Percentiles rank a stretch among this genome's conserved stretches.
Evolutionary conservation across 129 eudicot genomes (phyloP).

Genomic region (Flaveria ramosissima): DNA sequence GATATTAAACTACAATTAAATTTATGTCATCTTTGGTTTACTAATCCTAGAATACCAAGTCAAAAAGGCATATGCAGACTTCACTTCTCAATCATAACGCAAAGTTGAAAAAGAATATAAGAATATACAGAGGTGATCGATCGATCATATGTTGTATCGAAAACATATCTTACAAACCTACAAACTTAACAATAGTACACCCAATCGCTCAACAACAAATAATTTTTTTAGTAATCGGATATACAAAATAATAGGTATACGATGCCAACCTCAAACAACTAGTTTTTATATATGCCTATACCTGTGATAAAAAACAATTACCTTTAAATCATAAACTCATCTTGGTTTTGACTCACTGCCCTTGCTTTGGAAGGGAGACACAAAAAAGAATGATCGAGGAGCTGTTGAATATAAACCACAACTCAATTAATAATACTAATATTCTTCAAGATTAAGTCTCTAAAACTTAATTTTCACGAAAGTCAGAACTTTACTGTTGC

Average conservation of each 20-base stretch:
- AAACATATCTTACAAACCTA: not conserved
- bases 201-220: slow-evolving; percentile 3
- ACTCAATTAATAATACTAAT: not conserved
- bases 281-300: not conserved
- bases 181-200: not conserved
- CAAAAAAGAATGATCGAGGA: slow-evolving; percentile 82
- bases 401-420: slow-evolving; percentile 44
- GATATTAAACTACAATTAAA: not conserved
- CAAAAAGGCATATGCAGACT: slow-evolving; percentile 16
- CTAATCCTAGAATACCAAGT: too few species aligned
- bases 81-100: slow-evolving; percentile 8
- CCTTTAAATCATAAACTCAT: slow-evolving; percentile 28
- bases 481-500: too few species aligned
- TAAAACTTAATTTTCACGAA: not conserved
- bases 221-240: slow-evolving; percentile 1
- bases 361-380: slow-evolving; percentile 78
- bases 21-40: too few species aligned
- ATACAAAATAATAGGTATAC: not conserved
- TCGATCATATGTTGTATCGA: not conserved
- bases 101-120: not conserved
- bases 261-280: slow-evolving; percentile 10
- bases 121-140: not conserved
- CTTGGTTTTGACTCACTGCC: slow-evolving; percentile 79
- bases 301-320: too few species aligned
- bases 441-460: too few species aligned